phyloP scores from a whole-genome alignment of 257 asterid genomes.

The Nicotiana tomentosiformis region DNA sequence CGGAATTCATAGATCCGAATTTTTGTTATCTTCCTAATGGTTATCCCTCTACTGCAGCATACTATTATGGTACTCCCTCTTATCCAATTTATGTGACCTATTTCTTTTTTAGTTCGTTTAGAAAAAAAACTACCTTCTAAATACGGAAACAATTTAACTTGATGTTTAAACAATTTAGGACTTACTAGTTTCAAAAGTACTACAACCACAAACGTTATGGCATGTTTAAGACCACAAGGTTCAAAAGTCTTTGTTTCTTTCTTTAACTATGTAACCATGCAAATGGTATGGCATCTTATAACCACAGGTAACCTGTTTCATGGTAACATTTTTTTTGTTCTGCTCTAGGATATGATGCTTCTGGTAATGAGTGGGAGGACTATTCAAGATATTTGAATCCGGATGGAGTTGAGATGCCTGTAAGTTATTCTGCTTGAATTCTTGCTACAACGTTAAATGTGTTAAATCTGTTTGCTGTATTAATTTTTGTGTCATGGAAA shows the following conservation, averaged over 20 bases:
- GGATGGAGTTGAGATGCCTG: slow-evolving; percentile 50
- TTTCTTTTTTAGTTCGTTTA: no score
- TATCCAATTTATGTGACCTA: no score
- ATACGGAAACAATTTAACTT: no score
- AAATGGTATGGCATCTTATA: no score
- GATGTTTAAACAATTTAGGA: no score
- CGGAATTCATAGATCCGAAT: slow-evolving; percentile 46
- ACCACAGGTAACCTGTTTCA: background rate
- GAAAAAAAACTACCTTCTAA: no score
- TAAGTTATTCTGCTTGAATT: slow-evolving; percentile 17
- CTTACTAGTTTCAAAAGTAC: no score
- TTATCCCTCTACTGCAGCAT: slow-evolving; percentile 36
- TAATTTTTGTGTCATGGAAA: background rate
- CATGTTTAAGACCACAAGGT: no score
- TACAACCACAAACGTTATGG: no score
- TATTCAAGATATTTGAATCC: slow-evolving; percentile 37
- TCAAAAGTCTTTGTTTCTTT: no score
- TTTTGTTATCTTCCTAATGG: slow-evolving; percentile 40
- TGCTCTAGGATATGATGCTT: slow-evolving; percentile 35
- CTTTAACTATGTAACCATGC: no score
- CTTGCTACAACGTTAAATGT: background rate
- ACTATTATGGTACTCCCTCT: slow-evolving; percentile 22
- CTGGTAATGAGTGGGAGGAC: slow-evolving; percentile 44
- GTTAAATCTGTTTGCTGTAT: background rate
- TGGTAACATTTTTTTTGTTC: background rate